A percentile compares a stretch with the other conserved stretches of the same genome.
Conservation (phyloP, 257 asterid species). For the Solanum gandarillasii region DNA sequence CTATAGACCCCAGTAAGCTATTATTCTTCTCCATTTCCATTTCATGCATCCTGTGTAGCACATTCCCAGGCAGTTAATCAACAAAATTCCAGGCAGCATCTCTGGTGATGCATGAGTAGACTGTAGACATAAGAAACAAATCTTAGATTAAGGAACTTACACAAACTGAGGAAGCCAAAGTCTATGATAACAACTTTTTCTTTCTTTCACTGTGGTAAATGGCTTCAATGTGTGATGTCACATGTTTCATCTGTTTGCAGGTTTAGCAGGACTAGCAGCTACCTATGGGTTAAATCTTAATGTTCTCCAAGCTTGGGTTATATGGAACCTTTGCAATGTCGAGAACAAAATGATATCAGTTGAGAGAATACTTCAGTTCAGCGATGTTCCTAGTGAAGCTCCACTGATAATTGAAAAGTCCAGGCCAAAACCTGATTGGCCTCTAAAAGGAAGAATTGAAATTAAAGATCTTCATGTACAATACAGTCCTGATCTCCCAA, state of each 20-base stretch:
- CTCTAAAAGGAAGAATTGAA: slow-evolving; percentile 48
- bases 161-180: neutral
- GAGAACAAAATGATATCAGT: slow-evolving; percentile 83
- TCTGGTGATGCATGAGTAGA: neutral
- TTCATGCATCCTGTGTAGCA: neutral
- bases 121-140: neutral
- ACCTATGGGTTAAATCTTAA: slow-evolving; percentile 68
- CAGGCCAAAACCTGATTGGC: slow-evolving; percentile 56
- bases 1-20: slow-evolving; percentile 73
- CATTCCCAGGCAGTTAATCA: neutral
- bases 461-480: slow-evolving; percentile 54
- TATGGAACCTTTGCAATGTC: slow-evolving; percentile 85
- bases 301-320: slow-evolving; percentile 83
- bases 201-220: neutral
- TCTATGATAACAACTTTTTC: neutral
- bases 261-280: slow-evolving; percentile 82
- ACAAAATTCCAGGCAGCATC: neutral
- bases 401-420: slow-evolving; percentile 43
- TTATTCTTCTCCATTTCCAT: neutral
- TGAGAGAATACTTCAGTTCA: slow-evolving; percentile 69
- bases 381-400: slow-evolving; percentile 52
- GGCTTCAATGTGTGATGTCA: neutral
- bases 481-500: slow-evolving; percentile 59
- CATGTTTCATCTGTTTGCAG: slow-evolving; percentile 21
- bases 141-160: neutral